phyloP scores from a whole-genome alignment of 2,329 filamentous ascomycete genomes.

The Periconia digitata region DNA sequence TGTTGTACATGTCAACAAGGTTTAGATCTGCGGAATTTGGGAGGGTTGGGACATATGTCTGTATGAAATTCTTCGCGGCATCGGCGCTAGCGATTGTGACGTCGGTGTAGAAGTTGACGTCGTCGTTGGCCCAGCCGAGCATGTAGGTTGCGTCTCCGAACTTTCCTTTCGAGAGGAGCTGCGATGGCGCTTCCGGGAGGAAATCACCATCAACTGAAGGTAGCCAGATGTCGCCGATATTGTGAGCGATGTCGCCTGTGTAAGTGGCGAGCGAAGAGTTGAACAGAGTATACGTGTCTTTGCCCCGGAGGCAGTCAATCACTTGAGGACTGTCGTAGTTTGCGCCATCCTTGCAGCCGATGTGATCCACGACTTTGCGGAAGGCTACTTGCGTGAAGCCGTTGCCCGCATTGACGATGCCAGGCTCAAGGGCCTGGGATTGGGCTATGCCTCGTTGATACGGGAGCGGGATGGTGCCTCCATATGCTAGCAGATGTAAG shows the following conservation, averaged over 20 bases:
- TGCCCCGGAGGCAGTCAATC: slow-evolving; percentile 50
- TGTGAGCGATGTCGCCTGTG: slow-evolving; percentile 36
- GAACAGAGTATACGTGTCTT: slow-evolving; percentile 49
- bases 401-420: slow-evolving; percentile 32
- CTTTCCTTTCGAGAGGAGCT: slow-evolving; percentile 44
- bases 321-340: slow-evolving; percentile 43
- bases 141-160: slow-evolving; percentile 48
- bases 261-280: slow-evolving; percentile 50
- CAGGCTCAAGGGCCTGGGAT: slow-evolving; percentile 54
- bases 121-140: slow-evolving; percentile 51
- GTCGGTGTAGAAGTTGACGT: slow-evolving; percentile 50
- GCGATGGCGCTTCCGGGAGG: slow-evolving; percentile 49
- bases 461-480: slow-evolving; percentile 30
- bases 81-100: slow-evolving; percentile 42
- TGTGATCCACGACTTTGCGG: slow-evolving; percentile 43
- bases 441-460: slow-evolving; percentile 43
- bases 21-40: slow-evolving; percentile 23
- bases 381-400: slow-evolving; percentile 44
- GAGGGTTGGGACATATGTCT: slow-evolving; percentile 34
- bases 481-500: slow-evolving; percentile 39
- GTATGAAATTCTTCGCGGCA: slow-evolving; percentile 47
- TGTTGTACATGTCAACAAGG: slow-evolving; percentile 38
- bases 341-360: slow-evolving; percentile 46
- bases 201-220: slow-evolving; percentile 55
- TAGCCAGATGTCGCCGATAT: slow-evolving; percentile 54